Conservation (phyloP, 2,329 filamentous ascomycete species). For the Pseudophaeomoniella oleicola region DNA sequence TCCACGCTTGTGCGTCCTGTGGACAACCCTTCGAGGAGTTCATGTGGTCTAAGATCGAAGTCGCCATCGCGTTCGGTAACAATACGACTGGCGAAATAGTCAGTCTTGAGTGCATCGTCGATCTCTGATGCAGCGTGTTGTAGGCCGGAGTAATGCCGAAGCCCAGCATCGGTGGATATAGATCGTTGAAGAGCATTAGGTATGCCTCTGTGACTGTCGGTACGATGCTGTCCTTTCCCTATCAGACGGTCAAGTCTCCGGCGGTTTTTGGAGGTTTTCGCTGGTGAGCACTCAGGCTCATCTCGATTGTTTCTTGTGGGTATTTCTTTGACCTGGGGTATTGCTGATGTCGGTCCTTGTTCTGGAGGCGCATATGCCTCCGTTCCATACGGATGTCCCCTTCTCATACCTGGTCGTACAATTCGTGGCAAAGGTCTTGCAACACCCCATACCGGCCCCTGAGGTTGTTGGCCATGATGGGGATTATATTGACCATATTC, state of each 20-base stretch:
- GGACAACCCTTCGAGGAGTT: not conserved
- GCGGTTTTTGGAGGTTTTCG: constrained; percentile 5
- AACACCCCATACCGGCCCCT: constrained; percentile 37
- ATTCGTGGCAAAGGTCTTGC: constrained; percentile 40
- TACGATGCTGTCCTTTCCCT: not conserved
- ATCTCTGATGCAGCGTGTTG: not conserved
- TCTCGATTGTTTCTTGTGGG: constrained; percentile 5
- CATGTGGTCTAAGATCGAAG: not conserved
- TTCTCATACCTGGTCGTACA: constrained; percentile 35
- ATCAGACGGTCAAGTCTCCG: constrained; percentile 4
- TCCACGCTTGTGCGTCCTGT: not conserved
- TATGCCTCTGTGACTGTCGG: not conserved
- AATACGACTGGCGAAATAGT: not conserved
- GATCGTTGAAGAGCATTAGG: not conserved
- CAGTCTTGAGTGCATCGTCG: not conserved
- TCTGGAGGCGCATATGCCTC: constrained; percentile 2
- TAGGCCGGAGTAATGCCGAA: not conserved
- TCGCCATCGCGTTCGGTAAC: not conserved
- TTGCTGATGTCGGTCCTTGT: not conserved
- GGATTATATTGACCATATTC: constrained; percentile 39
- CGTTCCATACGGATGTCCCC: constrained; percentile 19
- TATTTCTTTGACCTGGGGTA: constrained; percentile 4
- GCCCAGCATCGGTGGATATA: not conserved
- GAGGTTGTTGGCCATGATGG: constrained; percentile 36
- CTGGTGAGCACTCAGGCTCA: constrained; percentile 3